Base-by-base conservation (phyloP, 2,329 filamentous ascomycete species). In the Lachnellula subtilissima region DNA sequence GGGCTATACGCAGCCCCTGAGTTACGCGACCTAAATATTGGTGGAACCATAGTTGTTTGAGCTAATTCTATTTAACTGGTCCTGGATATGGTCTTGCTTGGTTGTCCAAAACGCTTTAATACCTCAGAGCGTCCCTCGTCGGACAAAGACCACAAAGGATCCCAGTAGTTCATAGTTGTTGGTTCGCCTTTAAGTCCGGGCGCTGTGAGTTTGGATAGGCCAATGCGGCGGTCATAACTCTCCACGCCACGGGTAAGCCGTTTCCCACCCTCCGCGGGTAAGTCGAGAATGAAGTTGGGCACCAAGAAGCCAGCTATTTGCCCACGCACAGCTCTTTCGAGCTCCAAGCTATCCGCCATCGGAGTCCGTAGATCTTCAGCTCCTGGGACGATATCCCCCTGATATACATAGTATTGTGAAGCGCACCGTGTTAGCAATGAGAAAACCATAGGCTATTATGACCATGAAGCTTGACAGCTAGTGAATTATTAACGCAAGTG, bases 351-450 rank as follows among this genome's bases (percentile, higher is more conserved):
- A 17, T 36, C 43, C 25, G 49, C 40, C 15, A 51, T 25, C 11
- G 49, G 49, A 28, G 49, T 51, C 8, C 49, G 49, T 14, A 51
- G 49, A 28, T 51, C 49, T 51, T 51, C 49, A 39, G 43, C 49
- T 9, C 49, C 49, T 28, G 23, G 39, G 36, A 51, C 49, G 25
- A 51, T 28, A n/a, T 51, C 49, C 36, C 39, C 36, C 23, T 25
- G 23, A 25, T 25, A 25, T 25, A 25, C 23, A 25, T 25, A 25
- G 23, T 25, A 25, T 5, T 25, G 23, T 25, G 23, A 25, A 25
- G 23, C 23, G 23, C 23, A 25, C 23, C 23, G 23, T 25, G 23
- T 25, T 25, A 25, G 23, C 23, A 25, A 25, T 25, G 23, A 25
- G 23, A 25, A 25, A 25, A 25, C 23, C 23, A 25, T 25, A 25